Evolutionary conservation across 2,329 filamentous ascomycete genomes (phyloP).

Genomic region (Coleophoma eucalyptorum): DNA sequence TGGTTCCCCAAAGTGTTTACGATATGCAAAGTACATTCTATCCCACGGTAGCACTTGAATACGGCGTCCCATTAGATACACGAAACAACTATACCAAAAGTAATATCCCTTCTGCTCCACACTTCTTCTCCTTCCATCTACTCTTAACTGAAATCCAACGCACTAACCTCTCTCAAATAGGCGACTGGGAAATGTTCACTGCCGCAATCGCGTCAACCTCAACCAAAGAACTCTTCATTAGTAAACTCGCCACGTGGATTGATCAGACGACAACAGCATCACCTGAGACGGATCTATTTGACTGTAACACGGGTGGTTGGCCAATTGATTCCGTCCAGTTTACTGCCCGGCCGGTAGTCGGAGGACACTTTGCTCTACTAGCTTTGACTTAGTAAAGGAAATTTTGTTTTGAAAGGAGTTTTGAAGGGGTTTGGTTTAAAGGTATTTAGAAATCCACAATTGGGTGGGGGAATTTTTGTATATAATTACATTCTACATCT

Average conservation of each 20-base stretch:
- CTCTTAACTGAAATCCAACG: too few relatives aligned
- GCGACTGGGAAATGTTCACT: conserved; percentile 80
- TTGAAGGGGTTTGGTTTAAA: too few relatives aligned
- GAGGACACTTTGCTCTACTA: conserved; percentile 76
- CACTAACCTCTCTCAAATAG: background rate
- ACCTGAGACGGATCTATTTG: conserved; percentile 74
- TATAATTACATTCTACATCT: too few relatives aligned
- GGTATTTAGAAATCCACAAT: too few relatives aligned
- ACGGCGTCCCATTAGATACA: conserved; percentile 79
- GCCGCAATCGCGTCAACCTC: conserved; percentile 66
- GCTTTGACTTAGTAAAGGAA: conserved; percentile 32
- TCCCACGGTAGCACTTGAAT: conserved; percentile 64
- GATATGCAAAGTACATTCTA: conserved; percentile 77
- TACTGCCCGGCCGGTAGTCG: conserved; percentile 74
- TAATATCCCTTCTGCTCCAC: background rate
- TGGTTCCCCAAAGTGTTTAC: conserved; percentile 74
- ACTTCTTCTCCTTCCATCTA: too few relatives aligned
- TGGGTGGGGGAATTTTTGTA: too few relatives aligned
- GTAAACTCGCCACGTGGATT: conserved; percentile 69
- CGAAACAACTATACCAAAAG: conserved; percentile 80
- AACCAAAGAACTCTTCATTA: conserved; percentile 62
- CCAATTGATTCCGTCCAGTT: conserved; percentile 44
- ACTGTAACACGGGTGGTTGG: conserved; percentile 56
- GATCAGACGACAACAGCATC: conserved; percentile 67
- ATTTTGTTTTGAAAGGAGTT: too few relatives aligned